A percentile compares a stretch with the other conserved stretches of the same genome.
phyloP scores from a whole-genome alignment of 129 eudicot genomes.

The Centella asiatica region DNA sequence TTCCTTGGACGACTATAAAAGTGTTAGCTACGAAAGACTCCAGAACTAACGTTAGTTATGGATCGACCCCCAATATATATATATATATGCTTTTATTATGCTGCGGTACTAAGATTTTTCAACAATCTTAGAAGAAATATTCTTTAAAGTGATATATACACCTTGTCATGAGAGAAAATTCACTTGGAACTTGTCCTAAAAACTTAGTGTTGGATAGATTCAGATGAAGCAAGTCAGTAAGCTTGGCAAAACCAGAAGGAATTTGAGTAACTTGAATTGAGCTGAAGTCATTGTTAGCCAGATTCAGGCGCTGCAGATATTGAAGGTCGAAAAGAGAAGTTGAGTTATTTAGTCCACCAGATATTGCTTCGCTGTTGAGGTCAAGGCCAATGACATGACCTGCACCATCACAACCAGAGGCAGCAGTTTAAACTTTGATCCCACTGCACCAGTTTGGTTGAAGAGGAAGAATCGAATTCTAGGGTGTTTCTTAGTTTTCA shows the following conservation, averaged over 20 bases:
- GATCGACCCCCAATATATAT: too few species aligned
- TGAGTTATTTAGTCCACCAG: constrained; percentile 13
- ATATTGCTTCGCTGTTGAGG: constrained; percentile 16
- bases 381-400: constrained; percentile 25
- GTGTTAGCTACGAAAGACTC: too few species aligned
- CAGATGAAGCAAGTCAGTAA: constrained; percentile 21
- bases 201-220: constrained; percentile 23
- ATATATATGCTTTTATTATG: too few species aligned
- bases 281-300: constrained; percentile 10
- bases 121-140: too few species aligned
- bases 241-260: constrained; percentile 12
- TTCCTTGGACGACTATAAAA: too few species aligned
- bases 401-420: constrained; percentile 20
- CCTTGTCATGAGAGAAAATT: too few species aligned
- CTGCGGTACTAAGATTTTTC: too few species aligned
- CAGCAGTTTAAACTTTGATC: constrained; percentile 27
- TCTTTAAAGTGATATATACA: too few species aligned
- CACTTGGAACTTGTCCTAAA: constrained; percentile 15
- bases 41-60: too few species aligned
- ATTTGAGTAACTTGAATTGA: too few species aligned
- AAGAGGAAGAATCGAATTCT: constrained; percentile 16
- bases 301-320: constrained; percentile 22
- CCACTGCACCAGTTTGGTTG: constrained; percentile 26
- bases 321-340: constrained; percentile 22
- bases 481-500: constrained; percentile 22